These are phyloP conservation scores for Chernovozyma aurita DNA, from an alignment of 1,139 yeast species.

Conservation along the genomic window DNA sequence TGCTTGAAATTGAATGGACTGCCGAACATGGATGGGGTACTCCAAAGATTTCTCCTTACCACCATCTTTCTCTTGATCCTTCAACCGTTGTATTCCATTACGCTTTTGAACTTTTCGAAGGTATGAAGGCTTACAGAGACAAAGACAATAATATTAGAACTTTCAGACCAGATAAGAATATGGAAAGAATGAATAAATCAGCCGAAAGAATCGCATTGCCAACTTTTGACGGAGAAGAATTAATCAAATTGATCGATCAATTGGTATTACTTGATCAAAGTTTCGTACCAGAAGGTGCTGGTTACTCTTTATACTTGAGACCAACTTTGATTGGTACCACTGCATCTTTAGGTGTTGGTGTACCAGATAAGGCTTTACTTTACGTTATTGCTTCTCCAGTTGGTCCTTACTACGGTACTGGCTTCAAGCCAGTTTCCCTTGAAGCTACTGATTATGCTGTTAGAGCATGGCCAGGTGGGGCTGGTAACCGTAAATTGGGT, in stretches of 20 bases:
- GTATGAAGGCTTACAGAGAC: slow-evolving; percentile 89
- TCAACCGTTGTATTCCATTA: slow-evolving; percentile 88
- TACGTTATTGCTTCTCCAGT: slow-evolving; percentile 92
- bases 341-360: slow-evolving; percentile 75
- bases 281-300: slow-evolving; percentile 78
- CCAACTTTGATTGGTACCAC: slow-evolving; percentile 95
- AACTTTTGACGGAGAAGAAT: slow-evolving; percentile 71
- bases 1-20: slow-evolving; percentile 85
- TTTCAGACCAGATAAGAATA: slow-evolving; percentile 88
- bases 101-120: slow-evolving; percentile 93
- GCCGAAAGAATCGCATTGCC: slow-evolving; percentile 88
- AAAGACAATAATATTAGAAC: slow-evolving; percentile 64
- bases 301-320: slow-evolving; percentile 87
- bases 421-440: slow-evolving; percentile 87
- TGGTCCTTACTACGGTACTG: slow-evolving; percentile 87
- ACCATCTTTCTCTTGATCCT: slow-evolving; percentile 72
- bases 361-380: slow-evolving; percentile 76
- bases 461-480: slow-evolving; percentile 99
- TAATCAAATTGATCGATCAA: slow-evolving; percentile 69
- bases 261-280: slow-evolving; percentile 68
- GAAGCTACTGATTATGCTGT: slow-evolving; percentile 95
- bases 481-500: slow-evolving; percentile 92
- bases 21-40: slow-evolving; percentile 73
- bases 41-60: slow-evolving; percentile 86
- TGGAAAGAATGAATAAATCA: slow-evolving; percentile 85